These are phyloP conservation scores for Bruguiera parviflora DNA, from an alignment of 345 rosid species.

Conservation along the genomic window DNA sequence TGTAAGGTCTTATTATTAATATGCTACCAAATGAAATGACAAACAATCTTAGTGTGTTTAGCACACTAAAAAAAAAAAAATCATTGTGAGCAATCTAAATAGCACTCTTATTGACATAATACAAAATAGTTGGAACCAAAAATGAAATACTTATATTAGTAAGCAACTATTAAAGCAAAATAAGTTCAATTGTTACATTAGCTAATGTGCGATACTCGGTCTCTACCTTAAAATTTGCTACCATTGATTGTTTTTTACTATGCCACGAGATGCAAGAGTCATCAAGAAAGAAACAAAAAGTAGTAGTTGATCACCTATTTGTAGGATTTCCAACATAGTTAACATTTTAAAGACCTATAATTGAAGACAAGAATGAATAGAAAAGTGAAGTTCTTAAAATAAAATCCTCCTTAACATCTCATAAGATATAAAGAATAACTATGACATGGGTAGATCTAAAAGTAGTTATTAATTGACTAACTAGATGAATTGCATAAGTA, in stretches of 20 bases:
- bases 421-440: neutral
- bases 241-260: neutral
- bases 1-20: too few relatives aligned
- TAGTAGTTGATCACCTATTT: neutral
- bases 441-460: neutral
- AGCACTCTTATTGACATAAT: too few relatives aligned
- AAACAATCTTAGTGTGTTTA: too few relatives aligned
- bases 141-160: too few relatives aligned
- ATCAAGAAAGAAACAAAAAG: neutral
- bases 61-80: too few relatives aligned
- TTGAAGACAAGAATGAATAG: neutral
- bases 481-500: neutral
- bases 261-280: neutral
- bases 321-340: neutral
- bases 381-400: neutral
- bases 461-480: neutral
- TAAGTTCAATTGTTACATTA: too few relatives aligned
- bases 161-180: too few relatives aligned
- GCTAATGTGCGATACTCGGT: too few relatives aligned
- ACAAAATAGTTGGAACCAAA: too few relatives aligned
- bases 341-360: neutral
- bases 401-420: neutral
- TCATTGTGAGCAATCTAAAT: too few relatives aligned
- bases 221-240: too few relatives aligned
- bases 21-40: too few relatives aligned